Base-by-base conservation (phyloP, 495 filamentous ascomycete genomes). In the Aspergillus nidulans region DNA sequence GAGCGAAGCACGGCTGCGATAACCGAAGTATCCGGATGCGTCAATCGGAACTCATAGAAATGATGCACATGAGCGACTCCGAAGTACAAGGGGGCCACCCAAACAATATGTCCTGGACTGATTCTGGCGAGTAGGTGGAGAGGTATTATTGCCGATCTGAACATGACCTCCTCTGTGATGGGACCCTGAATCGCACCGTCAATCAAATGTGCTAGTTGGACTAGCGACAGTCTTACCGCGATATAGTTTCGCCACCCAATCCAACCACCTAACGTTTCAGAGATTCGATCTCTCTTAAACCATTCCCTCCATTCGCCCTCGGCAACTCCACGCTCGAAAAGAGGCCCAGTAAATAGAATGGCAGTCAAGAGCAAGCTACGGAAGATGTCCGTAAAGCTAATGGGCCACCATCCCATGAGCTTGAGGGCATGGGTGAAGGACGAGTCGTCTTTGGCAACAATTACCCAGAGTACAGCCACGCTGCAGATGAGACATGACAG, bases 51-150 rank as follows among this genome's bases (percentile, higher is more conserved):
- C 72, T 98, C 94, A 73, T 96, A 96, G 69, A 91, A 90, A 72
- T 97, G 94, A 70, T 98, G 92, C 24, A 96, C 69, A 73, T 98
- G 94, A 10, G 92, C 90, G 46, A 98, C 87, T 51, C 95, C 94
- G 67, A 98, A 98, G 70, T 95, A 88, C 9, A 97, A 70, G 2
- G 94, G 94, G 0, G 88, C 84, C 7, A 89, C 67, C 68, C 94
- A 90, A 62, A 96, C 77, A 59, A 89, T 84, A 4, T 71, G 74
- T 0, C 69, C 69, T 2, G 84, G 69, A 3, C 81, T 72, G 6
- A 80, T 68, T 26, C 78, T 77, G n/a, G 91, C 82, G n/a, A 92
- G 70, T 5, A 96, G 70, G 65, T 95, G 85, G 3, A 96, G 77
- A 6, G 92, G 88, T 47, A 96, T 77, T 42, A 94, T 81, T 43